Evolutionary conservation across 441 rosid species (phyloP).

Genomic region (Caryocar brasiliense): DNA sequence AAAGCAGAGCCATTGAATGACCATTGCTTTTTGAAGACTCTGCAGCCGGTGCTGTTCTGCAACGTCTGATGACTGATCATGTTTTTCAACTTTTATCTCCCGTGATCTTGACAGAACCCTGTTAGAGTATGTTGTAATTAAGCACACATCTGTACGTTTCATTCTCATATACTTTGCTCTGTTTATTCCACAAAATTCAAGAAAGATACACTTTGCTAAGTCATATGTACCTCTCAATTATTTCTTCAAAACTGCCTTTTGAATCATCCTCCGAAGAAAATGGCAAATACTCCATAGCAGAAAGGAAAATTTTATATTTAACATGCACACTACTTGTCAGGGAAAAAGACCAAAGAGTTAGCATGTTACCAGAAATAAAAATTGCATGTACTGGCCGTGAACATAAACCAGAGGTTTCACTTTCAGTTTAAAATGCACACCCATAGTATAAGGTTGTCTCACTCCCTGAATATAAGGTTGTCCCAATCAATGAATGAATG

Average conservation of each 20-base stretch:
- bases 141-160: neutral
- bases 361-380: neutral
- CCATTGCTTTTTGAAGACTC: constrained; percentile 92
- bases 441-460: too few species aligned
- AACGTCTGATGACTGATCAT: constrained; percentile 69
- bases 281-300: constrained; percentile 87
- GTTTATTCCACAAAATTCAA: constrained; percentile 2
- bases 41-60: constrained; percentile 91
- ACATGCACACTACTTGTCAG: constrained; percentile 53
- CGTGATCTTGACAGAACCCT: constrained; percentile 92
- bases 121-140: constrained; percentile 6
- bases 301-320: constrained; percentile 83
- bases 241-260: constrained; percentile 93
- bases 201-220: constrained; percentile 9
- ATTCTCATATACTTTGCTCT: neutral
- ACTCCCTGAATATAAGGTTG: too few species aligned
- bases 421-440: too few species aligned
- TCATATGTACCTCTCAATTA: constrained; percentile 67
- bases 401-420: too few species aligned
- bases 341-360: constrained; percentile 10
- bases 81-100: constrained; percentile 65
- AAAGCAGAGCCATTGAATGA: constrained; percentile 95
- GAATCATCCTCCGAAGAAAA: constrained; percentile 65
- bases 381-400: neutral
- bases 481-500: too few species aligned